These are phyloP conservation scores for Babesia ovis DNA, from an alignment of 169 alveolate genomes.

Conservation along the genomic window DNA sequence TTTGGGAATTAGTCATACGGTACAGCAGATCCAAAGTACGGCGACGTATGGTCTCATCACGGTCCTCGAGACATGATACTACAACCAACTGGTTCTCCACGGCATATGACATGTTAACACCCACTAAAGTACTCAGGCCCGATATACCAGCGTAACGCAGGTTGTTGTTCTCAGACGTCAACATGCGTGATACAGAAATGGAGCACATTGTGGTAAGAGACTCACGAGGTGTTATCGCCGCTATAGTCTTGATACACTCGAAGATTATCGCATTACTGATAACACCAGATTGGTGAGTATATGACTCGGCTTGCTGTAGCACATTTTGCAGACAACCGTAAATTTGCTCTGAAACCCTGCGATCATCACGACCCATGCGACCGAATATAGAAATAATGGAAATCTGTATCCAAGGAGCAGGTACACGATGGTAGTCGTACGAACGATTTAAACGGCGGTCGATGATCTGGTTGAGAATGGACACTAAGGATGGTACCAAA, in stretches of 20 bases:
- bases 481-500: conserved; percentile 84
- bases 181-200: conserved; percentile 76
- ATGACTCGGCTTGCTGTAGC: conserved; percentile 75
- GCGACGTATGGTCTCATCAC: conserved; percentile 90
- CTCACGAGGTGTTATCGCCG: conserved; percentile 86
- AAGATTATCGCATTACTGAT: conserved; percentile 90
- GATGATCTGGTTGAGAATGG: conserved; percentile 89
- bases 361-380: conserved; percentile 21
- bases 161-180: conserved; percentile 88
- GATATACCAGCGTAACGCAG: conserved; percentile 91
- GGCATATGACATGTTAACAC: conserved; percentile 88
- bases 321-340: conserved; percentile 65
- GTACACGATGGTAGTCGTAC: conserved; percentile 92
- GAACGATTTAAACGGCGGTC: conserved; percentile 90
- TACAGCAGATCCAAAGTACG: conserved; percentile 89
- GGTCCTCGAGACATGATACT: conserved; percentile 92
- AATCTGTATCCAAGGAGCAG: conserved; percentile 96
- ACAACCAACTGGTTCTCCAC: conserved; percentile 86
- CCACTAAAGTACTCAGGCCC: conserved; percentile 86
- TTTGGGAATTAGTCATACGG: conserved; percentile 91
- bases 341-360: conserved; percentile 15
- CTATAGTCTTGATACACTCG: conserved; percentile 91
- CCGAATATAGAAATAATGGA: conserved; percentile 52
- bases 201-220: conserved; percentile 87
- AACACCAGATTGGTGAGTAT: conserved; percentile 74